phyloP scores from a whole-genome alignment of 257 asterid genomes.

The Capsicum rhomboideum region DNA sequence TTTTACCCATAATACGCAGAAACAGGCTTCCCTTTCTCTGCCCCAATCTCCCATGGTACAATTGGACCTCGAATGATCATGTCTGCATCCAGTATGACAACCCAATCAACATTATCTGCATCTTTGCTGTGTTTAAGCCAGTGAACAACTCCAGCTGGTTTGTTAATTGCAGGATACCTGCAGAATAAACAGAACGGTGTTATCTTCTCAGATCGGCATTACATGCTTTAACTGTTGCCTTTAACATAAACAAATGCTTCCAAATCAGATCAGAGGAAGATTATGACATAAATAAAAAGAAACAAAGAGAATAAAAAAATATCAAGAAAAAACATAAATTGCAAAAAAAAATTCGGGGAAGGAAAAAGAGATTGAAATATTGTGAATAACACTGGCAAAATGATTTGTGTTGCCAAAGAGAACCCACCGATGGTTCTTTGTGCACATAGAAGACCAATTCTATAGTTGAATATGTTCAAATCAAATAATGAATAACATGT shows the following conservation, averaged over 20 bases:
- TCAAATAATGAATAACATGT: neutral
- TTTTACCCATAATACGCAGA: conserved; percentile 95
- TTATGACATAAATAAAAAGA: neutral
- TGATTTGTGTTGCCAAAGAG: neutral
- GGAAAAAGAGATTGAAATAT: neutral
- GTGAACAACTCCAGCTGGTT: conserved; percentile 93
- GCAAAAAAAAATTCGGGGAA: too few relatives aligned
- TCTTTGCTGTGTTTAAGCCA: conserved; percentile 91
- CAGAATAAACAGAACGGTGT: neutral
- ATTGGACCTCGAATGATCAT: conserved; percentile 90
- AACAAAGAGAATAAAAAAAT: neutral
- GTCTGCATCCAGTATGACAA: conserved; percentile 93
- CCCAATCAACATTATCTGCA: conserved; percentile 96
- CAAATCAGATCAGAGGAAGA: neutral
- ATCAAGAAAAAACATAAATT: neutral
- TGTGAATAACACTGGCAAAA: neutral
- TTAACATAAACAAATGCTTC: neutral
- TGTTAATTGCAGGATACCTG: conserved; percentile 98
- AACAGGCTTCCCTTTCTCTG: conserved; percentile 87
- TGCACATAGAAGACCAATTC: neutral
- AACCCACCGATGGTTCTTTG: neutral
- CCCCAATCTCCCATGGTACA: conserved; percentile 98
- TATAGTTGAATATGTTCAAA: neutral
- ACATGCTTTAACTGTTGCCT: neutral
- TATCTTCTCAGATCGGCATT: neutral